phyloP scores from a whole-genome alignment of 306 rosid species.

The Crataegus laevigata region DNA sequence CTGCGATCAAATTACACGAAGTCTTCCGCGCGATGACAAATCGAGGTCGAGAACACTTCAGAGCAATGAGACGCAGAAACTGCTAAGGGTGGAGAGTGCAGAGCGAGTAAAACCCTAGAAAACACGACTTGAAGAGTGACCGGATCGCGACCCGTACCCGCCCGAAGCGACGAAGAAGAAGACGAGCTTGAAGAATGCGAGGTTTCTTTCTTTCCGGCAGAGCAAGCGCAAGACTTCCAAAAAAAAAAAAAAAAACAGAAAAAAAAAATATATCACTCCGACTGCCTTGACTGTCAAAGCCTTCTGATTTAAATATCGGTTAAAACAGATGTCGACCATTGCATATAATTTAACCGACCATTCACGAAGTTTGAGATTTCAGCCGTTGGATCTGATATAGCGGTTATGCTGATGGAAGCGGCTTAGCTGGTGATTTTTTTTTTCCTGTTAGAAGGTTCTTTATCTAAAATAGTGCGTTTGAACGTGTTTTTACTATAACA shows the following conservation, averaged over 20 bases:
- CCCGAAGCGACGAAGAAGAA: neutral
- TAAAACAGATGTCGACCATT: neutral
- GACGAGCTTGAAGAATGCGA: neutral
- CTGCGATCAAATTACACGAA: neutral
- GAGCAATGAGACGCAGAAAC: neutral
- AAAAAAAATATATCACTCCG: neutral
- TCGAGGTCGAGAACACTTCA: neutral
- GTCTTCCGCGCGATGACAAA: neutral
- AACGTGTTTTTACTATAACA: accelerated
- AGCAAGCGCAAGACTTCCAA: neutral
- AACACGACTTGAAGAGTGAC: neutral
- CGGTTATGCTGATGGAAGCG: neutral
- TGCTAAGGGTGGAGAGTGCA: neutral
- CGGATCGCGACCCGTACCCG: slow-evolving; percentile 8
- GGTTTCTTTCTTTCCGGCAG: neutral
- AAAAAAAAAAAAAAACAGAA: neutral
- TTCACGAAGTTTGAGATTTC: neutral
- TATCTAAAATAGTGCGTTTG: too few relatives aligned
- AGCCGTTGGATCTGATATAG: neutral
- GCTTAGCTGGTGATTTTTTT: neutral
- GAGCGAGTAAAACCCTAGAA: neutral
- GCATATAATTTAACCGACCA: neutral
- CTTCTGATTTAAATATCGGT: neutral
- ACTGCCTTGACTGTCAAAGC: neutral
- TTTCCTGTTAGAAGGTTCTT: neutral